A percentile compares a stretch with the other conserved stretches of the same genome.
phyloP scores from a whole-genome alignment of 192 early-diverging fungal species.

The Phlyctochytrium arcticum region DNA sequence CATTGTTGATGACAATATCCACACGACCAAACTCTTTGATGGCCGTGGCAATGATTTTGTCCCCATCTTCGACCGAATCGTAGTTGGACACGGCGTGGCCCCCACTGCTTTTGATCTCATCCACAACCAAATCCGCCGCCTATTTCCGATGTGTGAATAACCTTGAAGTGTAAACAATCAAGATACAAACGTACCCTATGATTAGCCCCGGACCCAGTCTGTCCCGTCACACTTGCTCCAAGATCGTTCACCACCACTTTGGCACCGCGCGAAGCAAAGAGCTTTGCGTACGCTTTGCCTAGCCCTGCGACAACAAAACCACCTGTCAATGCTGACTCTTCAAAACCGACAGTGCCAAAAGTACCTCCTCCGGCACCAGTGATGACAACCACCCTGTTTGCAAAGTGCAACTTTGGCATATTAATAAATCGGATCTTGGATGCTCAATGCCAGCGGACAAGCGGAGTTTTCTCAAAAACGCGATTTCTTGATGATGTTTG shows the following conservation, averaged over 20 bases:
- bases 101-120: constrained; percentile 80
- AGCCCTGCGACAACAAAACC: constrained; percentile 28
- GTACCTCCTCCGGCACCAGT: constrained; percentile 94
- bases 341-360: neutral
- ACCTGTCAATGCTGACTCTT: neutral
- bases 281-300: constrained; percentile 80
- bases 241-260: constrained; percentile 97
- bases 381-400: constrained; percentile 75
- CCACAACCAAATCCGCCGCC: constrained; percentile 92
- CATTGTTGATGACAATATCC: constrained; percentile 97
- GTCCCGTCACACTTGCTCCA: constrained; percentile 71
- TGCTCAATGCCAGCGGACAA: too few species aligned
- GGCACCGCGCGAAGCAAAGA: constrained; percentile 83
- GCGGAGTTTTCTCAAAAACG: too few species aligned
- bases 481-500: too few species aligned
- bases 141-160: constrained; percentile 5
- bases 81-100: constrained; percentile 95
- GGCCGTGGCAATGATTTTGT: constrained; percentile 96
- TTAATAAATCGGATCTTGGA: too few species aligned
- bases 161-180: neutral
- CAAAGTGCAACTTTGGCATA: constrained; percentile 47
- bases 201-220: constrained; percentile 65
- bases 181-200: constrained; percentile 31
- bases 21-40: constrained; percentile 91
- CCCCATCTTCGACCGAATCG: constrained; percentile 95